A percentile compares a stretch with the other conserved stretches of the same genome.
These are phyloP conservation scores for Lactarius trivialis DNA, from an alignment of 768 basidiomycete species.

Conservation along the genomic window DNA sequence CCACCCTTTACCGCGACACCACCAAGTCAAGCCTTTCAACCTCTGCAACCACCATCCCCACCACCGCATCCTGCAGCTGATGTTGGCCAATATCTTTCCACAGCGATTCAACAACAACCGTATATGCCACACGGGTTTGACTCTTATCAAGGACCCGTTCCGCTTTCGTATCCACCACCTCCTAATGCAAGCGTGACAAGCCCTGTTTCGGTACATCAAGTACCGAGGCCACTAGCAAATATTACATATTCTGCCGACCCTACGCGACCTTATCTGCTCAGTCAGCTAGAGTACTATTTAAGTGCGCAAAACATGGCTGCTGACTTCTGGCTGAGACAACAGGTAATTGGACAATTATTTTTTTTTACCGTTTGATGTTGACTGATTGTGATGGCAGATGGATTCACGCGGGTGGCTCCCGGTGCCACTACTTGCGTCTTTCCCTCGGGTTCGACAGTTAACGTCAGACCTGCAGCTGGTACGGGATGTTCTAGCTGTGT, in stretches of 20 bases:
- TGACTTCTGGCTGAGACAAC: slow-evolving; percentile 74
- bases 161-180: slow-evolving; percentile 27
- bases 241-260: slow-evolving; percentile 57
- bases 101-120: slow-evolving; percentile 14
- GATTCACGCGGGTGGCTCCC: slow-evolving; percentile 84
- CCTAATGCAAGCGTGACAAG: slow-evolving; percentile 19
- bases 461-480: slow-evolving; percentile 57
- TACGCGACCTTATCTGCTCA: slow-evolving; percentile 62
- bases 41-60: slow-evolving; percentile 23
- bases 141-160: slow-evolving; percentile 24
- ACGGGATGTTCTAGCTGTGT: slow-evolving; percentile 60
- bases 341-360: slow-evolving; percentile 43
- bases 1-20: slow-evolving; percentile 21
- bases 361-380: background rate
- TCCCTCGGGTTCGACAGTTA: slow-evolving; percentile 72
- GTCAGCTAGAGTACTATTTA: slow-evolving; percentile 88
- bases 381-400: slow-evolving; percentile 51
- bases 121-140: slow-evolving; percentile 27
- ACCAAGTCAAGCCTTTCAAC: slow-evolving; percentile 20
- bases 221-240: slow-evolving; percentile 43
- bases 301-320: slow-evolving; percentile 85
- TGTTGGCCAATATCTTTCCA: slow-evolving; percentile 23
- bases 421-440: slow-evolving; percentile 74
- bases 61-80: slow-evolving; percentile 3
- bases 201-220: slow-evolving; percentile 30